Evolutionary conservation across 1,139 yeast genomes (phyloP).

Genomic region (Debaryomyces subglobosus): DNA sequence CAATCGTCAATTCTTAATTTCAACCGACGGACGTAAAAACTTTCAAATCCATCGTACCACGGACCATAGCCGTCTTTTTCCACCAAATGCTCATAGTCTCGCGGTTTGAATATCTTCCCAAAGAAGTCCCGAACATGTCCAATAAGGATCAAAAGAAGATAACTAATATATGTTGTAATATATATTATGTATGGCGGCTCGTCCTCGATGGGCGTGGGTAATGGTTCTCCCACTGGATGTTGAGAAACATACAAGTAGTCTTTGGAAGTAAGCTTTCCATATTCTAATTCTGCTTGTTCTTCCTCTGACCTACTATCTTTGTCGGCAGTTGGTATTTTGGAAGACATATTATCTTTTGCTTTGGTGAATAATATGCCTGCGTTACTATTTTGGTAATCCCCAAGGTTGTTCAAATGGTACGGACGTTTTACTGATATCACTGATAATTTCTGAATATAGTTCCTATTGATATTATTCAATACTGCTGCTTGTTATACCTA

Average conservation of each 20-base stretch:
- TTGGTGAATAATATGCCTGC: not conserved
- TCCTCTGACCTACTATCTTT: conserved; percentile 47
- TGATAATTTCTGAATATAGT: not conserved
- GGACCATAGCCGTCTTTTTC: conserved; percentile 94
- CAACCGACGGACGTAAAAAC: conserved; percentile 89
- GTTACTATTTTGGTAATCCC: not conserved
- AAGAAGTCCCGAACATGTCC: conserved; percentile 92
- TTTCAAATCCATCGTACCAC: conserved; percentile 91
- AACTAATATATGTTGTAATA: conserved; percentile 81
- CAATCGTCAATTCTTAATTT: conserved; percentile 92
- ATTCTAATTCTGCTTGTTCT: conserved; percentile 64
- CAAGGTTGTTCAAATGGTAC: not conserved
- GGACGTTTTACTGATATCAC: not conserved
- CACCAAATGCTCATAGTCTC: conserved; percentile 64
- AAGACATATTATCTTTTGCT: conserved; percentile 16
- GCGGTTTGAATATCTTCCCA: conserved; percentile 72
- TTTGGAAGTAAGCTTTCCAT: conserved; percentile 60
- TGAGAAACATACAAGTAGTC: conserved; percentile 57
- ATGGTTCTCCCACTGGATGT: conserved; percentile 56
- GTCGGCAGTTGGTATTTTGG: conserved; percentile 51
- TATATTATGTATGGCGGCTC: conserved; percentile 86
- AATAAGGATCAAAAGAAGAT: conserved; percentile 76
- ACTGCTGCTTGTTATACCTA: not conserved
- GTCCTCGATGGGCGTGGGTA: conserved; percentile 66
- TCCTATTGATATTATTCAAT: not conserved